Evolutionary conservation across 2,329 filamentous ascomycete species (phyloP).

Genomic region (Drechslerella dactyloides): DNA sequence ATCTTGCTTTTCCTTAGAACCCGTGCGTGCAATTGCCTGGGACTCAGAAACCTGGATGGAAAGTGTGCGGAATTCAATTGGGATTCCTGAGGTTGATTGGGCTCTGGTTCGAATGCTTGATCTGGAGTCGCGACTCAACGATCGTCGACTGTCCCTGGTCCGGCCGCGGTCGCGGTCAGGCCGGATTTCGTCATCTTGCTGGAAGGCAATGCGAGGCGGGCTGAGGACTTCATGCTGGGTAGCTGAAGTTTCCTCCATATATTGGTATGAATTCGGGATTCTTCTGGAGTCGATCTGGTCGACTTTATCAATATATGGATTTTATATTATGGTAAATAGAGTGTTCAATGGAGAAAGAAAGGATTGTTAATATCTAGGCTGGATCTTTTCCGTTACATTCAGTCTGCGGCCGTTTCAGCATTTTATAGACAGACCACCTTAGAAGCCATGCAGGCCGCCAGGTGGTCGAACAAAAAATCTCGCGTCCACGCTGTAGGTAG

Average conservation of each 20-base stretch:
- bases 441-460: too few relatives aligned
- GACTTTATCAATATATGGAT: too few relatives aligned
- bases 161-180: constrained; percentile 3
- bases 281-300: too few relatives aligned
- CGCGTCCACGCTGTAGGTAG: too few relatives aligned
- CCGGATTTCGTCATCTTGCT: constrained; percentile 8
- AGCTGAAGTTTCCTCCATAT: constrained; percentile 1
- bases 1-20: constrained; percentile 55
- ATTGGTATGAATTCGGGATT: not conserved
- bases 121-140: constrained; percentile 54
- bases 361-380: too few relatives aligned
- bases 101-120: constrained; percentile 36
- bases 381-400: too few relatives aligned
- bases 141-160: constrained; percentile 10
- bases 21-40: constrained; percentile 54
- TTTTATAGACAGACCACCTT: too few relatives aligned
- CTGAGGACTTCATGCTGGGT: not conserved
- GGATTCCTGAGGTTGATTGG: constrained; percentile 56
- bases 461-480: too few relatives aligned
- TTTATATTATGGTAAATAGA: too few relatives aligned
- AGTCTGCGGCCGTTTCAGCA: too few relatives aligned
- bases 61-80: constrained; percentile 60
- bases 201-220: not conserved
- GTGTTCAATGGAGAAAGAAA: too few relatives aligned
- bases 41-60: constrained; percentile 60